Evolutionary conservation across 2,329 filamentous ascomycete genomes (phyloP).

Genomic region (Elsinoe ampelina): DNA sequence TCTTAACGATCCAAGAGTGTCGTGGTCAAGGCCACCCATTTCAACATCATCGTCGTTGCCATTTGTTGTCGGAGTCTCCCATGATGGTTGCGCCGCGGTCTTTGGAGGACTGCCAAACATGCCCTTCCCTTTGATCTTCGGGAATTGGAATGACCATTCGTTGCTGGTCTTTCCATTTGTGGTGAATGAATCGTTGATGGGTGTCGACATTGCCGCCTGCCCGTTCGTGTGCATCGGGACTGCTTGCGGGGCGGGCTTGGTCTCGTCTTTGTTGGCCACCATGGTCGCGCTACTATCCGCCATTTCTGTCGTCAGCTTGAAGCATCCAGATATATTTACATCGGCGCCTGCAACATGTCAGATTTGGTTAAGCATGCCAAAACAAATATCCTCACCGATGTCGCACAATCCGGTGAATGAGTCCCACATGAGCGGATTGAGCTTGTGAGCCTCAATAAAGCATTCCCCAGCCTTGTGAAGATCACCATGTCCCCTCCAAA

Average conservation of each 20-base stretch:
- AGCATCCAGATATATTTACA: constrained; percentile 76
- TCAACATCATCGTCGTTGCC: constrained; percentile 35
- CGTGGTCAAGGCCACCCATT: constrained; percentile 23
- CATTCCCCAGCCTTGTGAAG: constrained; percentile 73
- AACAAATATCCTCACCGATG: constrained; percentile 40
- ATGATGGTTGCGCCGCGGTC: constrained; percentile 12
- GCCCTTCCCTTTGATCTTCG: constrained; percentile 16
- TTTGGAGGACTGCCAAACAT: constrained; percentile 16
- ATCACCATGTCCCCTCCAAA: constrained; percentile 72
- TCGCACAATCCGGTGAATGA: constrained; percentile 85
- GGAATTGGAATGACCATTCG: constrained; percentile 15
- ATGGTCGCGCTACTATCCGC: constrained; percentile 33
- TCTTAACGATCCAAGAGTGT: constrained; percentile 14
- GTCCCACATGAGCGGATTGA: constrained; percentile 98
- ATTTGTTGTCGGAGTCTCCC: constrained; percentile 41
- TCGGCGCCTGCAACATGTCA: constrained; percentile 52
- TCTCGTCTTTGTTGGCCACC: not conserved
- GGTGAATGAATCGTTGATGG: constrained; percentile 38
- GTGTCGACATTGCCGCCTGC: constrained; percentile 21
- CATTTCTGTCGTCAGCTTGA: constrained; percentile 62
- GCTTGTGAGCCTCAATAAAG: constrained; percentile 79
- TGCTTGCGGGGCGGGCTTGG: not conserved
- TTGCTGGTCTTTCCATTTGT: constrained; percentile 19
- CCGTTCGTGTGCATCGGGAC: not conserved
- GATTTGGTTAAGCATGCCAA: not conserved